Percentiles rank a stretch among this genome's conserved stretches.
phyloP scores from a whole-genome alignment of 2,329 filamentous ascomycete genomes.

The Ophiostoma sp. region DNA sequence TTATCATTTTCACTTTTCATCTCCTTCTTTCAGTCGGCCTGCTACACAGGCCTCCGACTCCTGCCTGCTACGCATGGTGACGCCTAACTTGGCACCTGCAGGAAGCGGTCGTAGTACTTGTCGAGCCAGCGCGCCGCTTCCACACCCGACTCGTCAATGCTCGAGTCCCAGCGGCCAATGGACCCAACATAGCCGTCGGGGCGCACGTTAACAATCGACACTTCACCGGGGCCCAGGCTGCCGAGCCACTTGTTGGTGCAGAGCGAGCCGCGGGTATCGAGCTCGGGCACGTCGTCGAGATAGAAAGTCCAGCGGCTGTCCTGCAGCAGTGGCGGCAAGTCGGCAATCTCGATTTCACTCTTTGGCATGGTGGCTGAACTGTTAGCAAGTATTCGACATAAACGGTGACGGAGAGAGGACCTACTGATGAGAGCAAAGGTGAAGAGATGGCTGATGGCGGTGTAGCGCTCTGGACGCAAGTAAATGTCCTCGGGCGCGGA shows the following conservation, averaged over 20 bases:
- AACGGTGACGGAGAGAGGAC: constrained; percentile 38
- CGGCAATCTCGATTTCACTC: constrained; percentile 62
- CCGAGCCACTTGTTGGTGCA: constrained; percentile 72
- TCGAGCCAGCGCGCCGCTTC: constrained; percentile 58
- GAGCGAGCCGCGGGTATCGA: constrained; percentile 51
- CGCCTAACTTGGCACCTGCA: constrained; percentile 46
- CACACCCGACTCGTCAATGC: constrained; percentile 51
- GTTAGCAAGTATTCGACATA: constrained; percentile 34
- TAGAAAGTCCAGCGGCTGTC: constrained; percentile 72
- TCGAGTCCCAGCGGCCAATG: constrained; percentile 56
- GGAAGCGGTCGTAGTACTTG: constrained; percentile 55
- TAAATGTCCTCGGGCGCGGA: constrained; percentile 65
- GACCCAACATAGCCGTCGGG: constrained; percentile 74
- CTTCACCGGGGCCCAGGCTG: constrained; percentile 54
- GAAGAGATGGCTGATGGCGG: constrained; percentile 65
- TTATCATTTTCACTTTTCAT: not conserved
- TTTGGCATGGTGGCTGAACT: constrained; percentile 58
- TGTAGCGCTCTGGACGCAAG: constrained; percentile 67
- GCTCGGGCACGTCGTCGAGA: constrained; percentile 63
- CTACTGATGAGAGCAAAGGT: constrained; percentile 69
- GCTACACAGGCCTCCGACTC: too few species aligned
- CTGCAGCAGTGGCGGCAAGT: constrained; percentile 62
- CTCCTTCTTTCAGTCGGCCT: not conserved
- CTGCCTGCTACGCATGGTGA: not conserved
- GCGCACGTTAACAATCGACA: constrained; percentile 66